Base-by-base conservation (phyloP, 1,284 basidiomycete genomes). In the Trichosporon asahii region DNA sequence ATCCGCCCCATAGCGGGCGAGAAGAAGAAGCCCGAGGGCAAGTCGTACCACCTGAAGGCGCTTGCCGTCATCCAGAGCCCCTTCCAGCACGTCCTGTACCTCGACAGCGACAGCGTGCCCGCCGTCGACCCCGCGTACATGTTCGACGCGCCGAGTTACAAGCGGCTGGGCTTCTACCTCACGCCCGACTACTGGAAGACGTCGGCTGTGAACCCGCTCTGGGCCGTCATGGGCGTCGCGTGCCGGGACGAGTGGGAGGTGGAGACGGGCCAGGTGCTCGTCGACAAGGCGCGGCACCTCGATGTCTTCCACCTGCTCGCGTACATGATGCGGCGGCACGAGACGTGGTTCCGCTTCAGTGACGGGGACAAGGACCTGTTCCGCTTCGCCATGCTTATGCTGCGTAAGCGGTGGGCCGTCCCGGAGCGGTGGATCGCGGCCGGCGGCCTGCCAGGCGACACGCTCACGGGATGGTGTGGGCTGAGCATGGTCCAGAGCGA, bases 311-410 rank as follows among this genome's bases (percentile, higher is more conserved):
- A 84, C 6, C 77, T 86, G 23, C 73, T 77, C 40, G 74, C 84
- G 67, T 81, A 82, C 70, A 85, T 86, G 85, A 79, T 86, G 33
- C 77, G 82, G 53, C 76, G 82, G 40, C 84, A 81, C 72, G 77
- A 79, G 18, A 74, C 82, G 74, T 86, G 85, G 82, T 86, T 85
- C 79, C 79, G 77, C 66, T 84, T 85, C 69, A 84, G 83, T 5
- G 85, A 86, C 72, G 85, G 85, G 31, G 85, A 86, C 76, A 86
- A 86, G 76, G 86, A 87, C 70, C 81, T 86, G 25, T 86, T 86
- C 78, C 79, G 85, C 40, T 86, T 84, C 78, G 83, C 85, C 0
- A 74, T 86, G 71, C 78, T 86, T 11, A 80, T 83, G 2, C 78
- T 87, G 0, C 77, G 85, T 9, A 87, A 87, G 71, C 81, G 86